Evolutionary conservation across 176 grass and related monocot genomes (phyloP), one percentile per base, ranked within the genome.

Genomic region (Triticum aestivum): DNA sequence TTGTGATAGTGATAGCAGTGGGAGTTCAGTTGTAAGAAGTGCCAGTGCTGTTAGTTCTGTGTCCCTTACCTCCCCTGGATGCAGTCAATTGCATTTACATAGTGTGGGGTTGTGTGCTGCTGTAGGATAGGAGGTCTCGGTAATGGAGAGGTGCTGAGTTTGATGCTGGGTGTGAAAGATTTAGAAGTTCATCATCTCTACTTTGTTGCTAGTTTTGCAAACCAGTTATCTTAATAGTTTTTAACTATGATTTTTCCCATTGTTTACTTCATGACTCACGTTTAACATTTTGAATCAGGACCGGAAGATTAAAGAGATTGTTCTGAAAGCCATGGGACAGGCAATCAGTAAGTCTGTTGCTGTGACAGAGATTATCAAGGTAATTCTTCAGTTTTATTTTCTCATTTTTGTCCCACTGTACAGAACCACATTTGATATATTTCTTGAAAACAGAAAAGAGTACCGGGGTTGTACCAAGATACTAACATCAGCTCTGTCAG

Each of bases 321-420:
- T 96, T 78, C 73, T 99, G 71, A 96, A 96, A 86, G 97, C 92
- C 81, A 99, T 99, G 97, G 97, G 97, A 59, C 97, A 99, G 71
- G 97, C 97, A 80, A 99, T 99, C 82, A 94, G 83, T 63, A 99
- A 99, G 58, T 88, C 92, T 62, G 92, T 99, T 75, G 94, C 97
- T 62, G 81, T 99, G 78, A 87, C 94, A 63, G 97, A 99, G 83
- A 97, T 99, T 87, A 91, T 97, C 65, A 99, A 99, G 96, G 96
- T 96, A 84, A 66, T 23, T 51, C 51, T 49, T 56, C 58, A 18
- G 58, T 73, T 63, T 21, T 34, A 6, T 79, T 88, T 17, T 49
- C 35, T 59, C 41, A 14, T 52, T 11, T 39, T 74, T 77, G n/a
- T 88, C 37, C 4, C 45, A 84, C 79, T 82, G 9, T 47, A 9